These are phyloP conservation scores for Salix suchowensis DNA, from an alignment of 345 rosid genomes.

Conservation along the genomic window DNA sequence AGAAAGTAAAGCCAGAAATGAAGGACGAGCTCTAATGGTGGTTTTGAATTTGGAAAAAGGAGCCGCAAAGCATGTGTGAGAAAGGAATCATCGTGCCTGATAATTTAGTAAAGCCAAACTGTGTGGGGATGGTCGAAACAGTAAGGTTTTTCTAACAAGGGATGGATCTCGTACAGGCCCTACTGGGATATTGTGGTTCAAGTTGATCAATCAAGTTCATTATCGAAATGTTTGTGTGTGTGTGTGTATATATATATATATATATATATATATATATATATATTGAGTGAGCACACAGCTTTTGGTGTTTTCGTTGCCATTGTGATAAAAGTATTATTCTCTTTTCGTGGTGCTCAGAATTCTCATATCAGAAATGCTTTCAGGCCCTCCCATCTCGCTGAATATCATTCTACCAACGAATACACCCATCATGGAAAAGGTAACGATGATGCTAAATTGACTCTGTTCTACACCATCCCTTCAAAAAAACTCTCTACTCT, in stretches of 20 bases:
- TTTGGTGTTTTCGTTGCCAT: background rate
- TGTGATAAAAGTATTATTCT: background rate
- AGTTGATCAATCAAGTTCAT: background rate
- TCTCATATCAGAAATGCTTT: background rate
- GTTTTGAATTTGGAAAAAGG: background rate
- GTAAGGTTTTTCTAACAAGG: background rate
- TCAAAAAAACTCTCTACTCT: too few species aligned
- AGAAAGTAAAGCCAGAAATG: background rate
- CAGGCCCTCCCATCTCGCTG: background rate
- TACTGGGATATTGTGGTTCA: background rate
- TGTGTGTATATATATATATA: too few species aligned
- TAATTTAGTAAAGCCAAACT: background rate
- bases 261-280: too few species aligned
- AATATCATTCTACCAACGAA: conserved; percentile 11
- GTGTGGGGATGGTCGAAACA: background rate
- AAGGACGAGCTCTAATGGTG: conserved; percentile 8
- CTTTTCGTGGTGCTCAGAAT: background rate
- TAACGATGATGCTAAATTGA: conserved; percentile 10
- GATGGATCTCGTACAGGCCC: too few species aligned
- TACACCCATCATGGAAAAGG: background rate
- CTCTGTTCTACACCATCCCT: background rate
- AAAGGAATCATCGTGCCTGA: background rate
- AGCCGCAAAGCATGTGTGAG: background rate
- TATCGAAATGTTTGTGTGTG: too few species aligned
- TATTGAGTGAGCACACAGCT: background rate